Conservation (phyloP, 306 rosid species). For the Rosa rugosa region DNA sequence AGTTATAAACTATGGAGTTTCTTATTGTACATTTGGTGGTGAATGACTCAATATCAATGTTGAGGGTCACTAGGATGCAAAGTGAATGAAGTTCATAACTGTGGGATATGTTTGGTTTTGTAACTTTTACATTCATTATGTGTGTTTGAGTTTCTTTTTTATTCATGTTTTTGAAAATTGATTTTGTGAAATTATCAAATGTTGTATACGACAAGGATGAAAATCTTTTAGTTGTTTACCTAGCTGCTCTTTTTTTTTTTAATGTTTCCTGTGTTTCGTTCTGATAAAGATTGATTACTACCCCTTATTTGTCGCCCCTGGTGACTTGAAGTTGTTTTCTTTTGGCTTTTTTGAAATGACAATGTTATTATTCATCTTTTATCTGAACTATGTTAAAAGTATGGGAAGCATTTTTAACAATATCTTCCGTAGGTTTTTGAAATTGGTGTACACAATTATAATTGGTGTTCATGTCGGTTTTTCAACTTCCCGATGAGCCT, state of each 20-base stretch:
- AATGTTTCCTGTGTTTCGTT: no score
- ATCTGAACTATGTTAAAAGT: neutral
- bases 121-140: neutral
- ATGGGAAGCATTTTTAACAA: neutral
- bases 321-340: neutral
- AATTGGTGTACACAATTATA: neutral
- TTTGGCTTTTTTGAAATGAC: neutral
- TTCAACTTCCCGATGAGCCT: neutral
- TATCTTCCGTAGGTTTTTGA: neutral
- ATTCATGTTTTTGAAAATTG: no score
- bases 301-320: neutral
- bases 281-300: neutral
- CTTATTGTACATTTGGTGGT: neutral
- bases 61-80: neutral
- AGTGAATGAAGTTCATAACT: neutral
- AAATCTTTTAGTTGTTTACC: no score
- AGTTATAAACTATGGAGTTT: neutral
- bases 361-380: neutral
- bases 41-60: neutral
- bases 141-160: no score
- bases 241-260: no score
- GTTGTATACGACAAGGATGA: neutral
- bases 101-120: neutral
- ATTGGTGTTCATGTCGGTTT: constrained; percentile 1
- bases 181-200: neutral